Evolutionary conservation across 192 early-diverging fungal species (phyloP), one percentile per base, ranked within the genome.

Genomic region (Chytriomyces sp.): DNA sequence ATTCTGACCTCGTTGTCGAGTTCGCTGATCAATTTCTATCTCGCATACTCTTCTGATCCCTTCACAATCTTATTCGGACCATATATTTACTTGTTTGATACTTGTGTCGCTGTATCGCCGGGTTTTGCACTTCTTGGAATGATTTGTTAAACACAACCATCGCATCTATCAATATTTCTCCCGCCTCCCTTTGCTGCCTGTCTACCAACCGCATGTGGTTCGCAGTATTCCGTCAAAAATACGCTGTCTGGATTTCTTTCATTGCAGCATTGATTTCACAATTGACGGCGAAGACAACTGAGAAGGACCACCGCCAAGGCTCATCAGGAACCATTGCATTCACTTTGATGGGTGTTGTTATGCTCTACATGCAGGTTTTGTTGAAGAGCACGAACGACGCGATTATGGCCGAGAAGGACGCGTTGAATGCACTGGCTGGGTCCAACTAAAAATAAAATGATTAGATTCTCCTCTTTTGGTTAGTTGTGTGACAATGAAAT

Each of bases 301-400:
- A 68, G 52, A 52, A 52, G 19, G 65, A 68, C 5, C 54, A 68
- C 36, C 25, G 65, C 3, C 65, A 68, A 30, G 65, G 65, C 8
- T 55, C 52, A 3, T n/a, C 44, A 49, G 65, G 65, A 25, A 68
- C 65, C 10, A 56, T 68, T n/a, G 65, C 65, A n/a, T 68, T 68
- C 36, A 68, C 65, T 2, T 28, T 32, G 41, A 68, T 68, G 65
- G 65, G 65, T 12, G 65, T 68, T 30, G 44, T 68, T 44, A 68
- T 68, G 65, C 65, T 68, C 22, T 68, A 68, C 52, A 52, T 55
- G 31, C 65, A n/a, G 56, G 12, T 58, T 17, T 28, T 68, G 1
- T 34, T 68, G 2, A 68, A 68, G 54, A 34, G 7, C 17, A 68
- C 65, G 12, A 56, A 56, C 44, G 65, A 68, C 7, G 65, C 65